Conservation (phyloP, 2,329 filamentous ascomycete genomes). For the Xylaria sp. region DNA sequence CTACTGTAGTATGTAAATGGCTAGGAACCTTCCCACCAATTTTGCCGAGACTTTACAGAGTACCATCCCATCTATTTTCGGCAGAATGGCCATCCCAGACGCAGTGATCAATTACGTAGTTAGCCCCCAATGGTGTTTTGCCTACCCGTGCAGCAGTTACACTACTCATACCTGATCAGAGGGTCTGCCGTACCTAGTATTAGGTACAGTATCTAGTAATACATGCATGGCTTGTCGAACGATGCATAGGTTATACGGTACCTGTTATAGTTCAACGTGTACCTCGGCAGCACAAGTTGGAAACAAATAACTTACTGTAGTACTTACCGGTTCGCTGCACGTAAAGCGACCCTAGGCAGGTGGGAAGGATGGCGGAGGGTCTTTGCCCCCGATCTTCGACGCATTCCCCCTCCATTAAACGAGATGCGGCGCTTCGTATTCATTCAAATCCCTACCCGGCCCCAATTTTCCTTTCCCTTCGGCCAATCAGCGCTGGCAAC, state of each 20-base stretch:
- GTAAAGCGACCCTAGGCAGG: neutral
- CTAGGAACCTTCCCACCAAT: neutral
- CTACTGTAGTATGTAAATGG: neutral
- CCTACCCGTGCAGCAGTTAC: neutral
- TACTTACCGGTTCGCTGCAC: too few species aligned
- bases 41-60: constrained; percentile 23
- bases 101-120: constrained; percentile 12
- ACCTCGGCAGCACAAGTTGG: too few species aligned
- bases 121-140: neutral
- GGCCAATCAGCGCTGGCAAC: constrained; percentile 22
- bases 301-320: too few species aligned
- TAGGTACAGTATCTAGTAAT: too few species aligned
- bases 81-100: constrained; percentile 5
- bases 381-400: neutral
- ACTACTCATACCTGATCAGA: neutral
- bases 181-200: too few species aligned
- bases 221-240: too few species aligned
- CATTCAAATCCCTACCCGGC: neutral
- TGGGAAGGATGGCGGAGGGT: constrained; percentile 5
- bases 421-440: constrained; percentile 36
- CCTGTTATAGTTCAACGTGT: too few species aligned
- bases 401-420: constrained; percentile 15
- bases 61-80: constrained; percentile 15
- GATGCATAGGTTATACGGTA: too few species aligned
- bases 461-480: constrained; percentile 9